These are phyloP conservation scores for Euptelea pleiosperma DNA, from an alignment of 164 flowering plant genomes.

Conservation along the genomic window DNA sequence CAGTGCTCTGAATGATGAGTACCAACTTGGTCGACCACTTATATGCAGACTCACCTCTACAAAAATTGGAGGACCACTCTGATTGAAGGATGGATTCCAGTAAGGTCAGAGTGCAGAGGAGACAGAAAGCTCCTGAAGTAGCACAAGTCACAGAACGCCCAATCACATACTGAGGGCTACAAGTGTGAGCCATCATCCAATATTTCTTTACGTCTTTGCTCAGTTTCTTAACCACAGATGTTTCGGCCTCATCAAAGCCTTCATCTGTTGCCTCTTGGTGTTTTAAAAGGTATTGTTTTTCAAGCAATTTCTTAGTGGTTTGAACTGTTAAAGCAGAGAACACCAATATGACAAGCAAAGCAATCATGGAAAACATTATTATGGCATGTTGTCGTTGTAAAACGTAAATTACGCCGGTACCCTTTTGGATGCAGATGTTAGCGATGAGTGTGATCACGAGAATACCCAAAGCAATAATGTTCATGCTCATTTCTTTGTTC, in stretches of 20 bases:
- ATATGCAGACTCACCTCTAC: slow-evolving; percentile 53
- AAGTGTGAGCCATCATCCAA: slow-evolving; percentile 68
- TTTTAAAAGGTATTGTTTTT: slow-evolving; percentile 29
- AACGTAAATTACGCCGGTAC: slow-evolving; percentile 48
- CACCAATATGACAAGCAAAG: slow-evolving; percentile 6
- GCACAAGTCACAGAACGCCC: slow-evolving; percentile 52
- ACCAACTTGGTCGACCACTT: slow-evolving; percentile 48
- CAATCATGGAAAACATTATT: slow-evolving; percentile 36
- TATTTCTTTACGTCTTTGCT: slow-evolving; percentile 32
- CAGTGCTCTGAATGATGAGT: slow-evolving; percentile 35
- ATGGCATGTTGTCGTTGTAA: slow-evolving; percentile 43
- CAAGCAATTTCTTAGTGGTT: slow-evolving; percentile 34
- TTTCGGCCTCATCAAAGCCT: slow-evolving; percentile 5
- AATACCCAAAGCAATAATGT: slow-evolving; percentile 53
- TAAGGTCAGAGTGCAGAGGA: slow-evolving; percentile 35
- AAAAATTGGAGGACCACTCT: slow-evolving; percentile 33
- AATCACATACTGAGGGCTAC: slow-evolving; percentile 57
- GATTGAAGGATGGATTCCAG: slow-evolving; percentile 41
- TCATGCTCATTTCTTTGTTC: slow-evolving; percentile 32
- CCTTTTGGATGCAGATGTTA: slow-evolving; percentile 50
- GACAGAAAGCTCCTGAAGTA: slow-evolving; percentile 51
- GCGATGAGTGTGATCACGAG: slow-evolving; percentile 50
- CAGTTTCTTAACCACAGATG: slow-evolving; percentile 20
- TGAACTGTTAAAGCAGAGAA: slow-evolving; percentile 8
- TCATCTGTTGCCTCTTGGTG: slow-evolving; percentile 32